Base-by-base conservation (phyloP, 768 basidiomycete genomes). In the Pisolithus marmoratus region DNA sequence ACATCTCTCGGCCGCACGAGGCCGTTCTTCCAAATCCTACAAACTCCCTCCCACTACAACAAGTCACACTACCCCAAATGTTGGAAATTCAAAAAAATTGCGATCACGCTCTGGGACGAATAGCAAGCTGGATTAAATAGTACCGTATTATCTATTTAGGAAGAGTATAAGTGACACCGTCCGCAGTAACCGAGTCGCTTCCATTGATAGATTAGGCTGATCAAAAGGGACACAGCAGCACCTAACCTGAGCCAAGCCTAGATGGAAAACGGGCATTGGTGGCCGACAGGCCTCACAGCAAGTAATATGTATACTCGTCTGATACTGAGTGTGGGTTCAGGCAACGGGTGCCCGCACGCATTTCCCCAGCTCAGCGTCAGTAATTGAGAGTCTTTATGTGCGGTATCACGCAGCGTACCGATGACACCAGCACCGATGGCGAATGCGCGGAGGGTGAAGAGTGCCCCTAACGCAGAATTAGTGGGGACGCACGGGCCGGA, bases 221-320 rank as follows among this genome's bases (percentile, higher is more conserved):
- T 26, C 43, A 27, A 23, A 45, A 45, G 23, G 26, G 43, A 68
- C 49, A 82, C 59, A 15, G 74, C 66, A 4, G 81, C 80, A 19
- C 63, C 75, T 31, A 82, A 64, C n/a, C 70, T 67, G 71, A 83
- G 74, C 79, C 81, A 83, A 40, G 77, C 73, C 75, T 77, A 58
- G 46, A 46, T 50, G 38, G 43, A 19, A 48, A 46, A 46, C 31
- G 36, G 22, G 34, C 41, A 50, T 14, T 42, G 20, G 43, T 45
- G 24, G 49, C 12, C 42, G 36, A 48, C 7, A 34, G 1, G 34
- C 12, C 12, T 34, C 34, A 34, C 15, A 14, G 34, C 15, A 2
- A 34, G 5, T 14, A 12, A 34, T 14, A 34, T 34, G 15, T 14
- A 34, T 34, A 34, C 14, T 15, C 4, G 12, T 34, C 12, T 43